Evolutionary conservation across 2,329 filamentous ascomycete genomes (phyloP), one percentile per base, ranked within the genome.

Genomic region (Neopestalotiopsis clavispora): DNA sequence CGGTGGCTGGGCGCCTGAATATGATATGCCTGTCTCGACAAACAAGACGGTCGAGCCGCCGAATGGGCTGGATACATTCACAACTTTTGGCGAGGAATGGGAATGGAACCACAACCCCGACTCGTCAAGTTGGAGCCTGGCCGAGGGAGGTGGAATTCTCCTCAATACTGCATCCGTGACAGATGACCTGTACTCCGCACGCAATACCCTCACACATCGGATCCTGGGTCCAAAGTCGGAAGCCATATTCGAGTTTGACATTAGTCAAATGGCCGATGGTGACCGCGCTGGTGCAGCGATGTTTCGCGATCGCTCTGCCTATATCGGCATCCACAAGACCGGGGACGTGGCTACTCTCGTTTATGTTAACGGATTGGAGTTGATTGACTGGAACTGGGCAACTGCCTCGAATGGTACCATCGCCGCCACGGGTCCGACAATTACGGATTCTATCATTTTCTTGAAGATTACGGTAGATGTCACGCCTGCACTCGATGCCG

Each of bases 31-130:
- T 3, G 30, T 60, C 42, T 77, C 7, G 78, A 81, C 69, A 71
- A 1, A 74, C 75, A 23, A 74, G 74, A 71, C 74, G 34, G 69
- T 74, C 2, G 49, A 62, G 2, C 68, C 65, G n/a, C 67, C 75
- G 14, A 75, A 76, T 0, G 80, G 84, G 14, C 80, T 78, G 0
- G 85, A 89, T 69, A 73, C 66, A 0, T 89, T 89, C 69, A 57
- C 71, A 0, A 70, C 74, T 0, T 78, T 89, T 0, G 74, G 78
- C 10, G 79, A 80, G 0, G 76, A 82, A 4, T 89, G 85, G 84
- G 86, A 89, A 73, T 89, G 86, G 86, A 89, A 89, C 72, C 87
- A 89, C 72, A 89, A 89, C 74, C 87, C 87, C 0, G 85, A 89
- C 68, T 78, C 75, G 0, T 76, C 75, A 13, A 83, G 81, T 5